These are phyloP conservation scores for Trichoderma erinaceum DNA, from an alignment of 495 filamentous ascomycete genomes.

Conservation along the genomic window DNA sequence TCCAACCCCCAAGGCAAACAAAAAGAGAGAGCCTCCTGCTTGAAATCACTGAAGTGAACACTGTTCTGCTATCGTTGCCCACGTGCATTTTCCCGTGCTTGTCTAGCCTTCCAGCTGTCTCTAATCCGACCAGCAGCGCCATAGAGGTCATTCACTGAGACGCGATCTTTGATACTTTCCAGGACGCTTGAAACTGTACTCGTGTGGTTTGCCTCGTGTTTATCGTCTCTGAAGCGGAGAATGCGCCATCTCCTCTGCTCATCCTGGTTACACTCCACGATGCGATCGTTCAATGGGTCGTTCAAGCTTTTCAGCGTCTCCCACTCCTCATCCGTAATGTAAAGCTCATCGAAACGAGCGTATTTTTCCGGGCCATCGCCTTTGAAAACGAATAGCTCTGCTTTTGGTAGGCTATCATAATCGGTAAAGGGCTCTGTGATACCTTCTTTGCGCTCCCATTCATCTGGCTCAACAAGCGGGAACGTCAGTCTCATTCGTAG, in stretches of 20 bases:
- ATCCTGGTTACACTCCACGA: slow-evolving; percentile 85
- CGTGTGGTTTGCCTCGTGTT: slow-evolving; percentile 83
- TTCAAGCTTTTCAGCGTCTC: slow-evolving; percentile 63
- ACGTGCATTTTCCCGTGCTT: background rate
- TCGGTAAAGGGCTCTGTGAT: slow-evolving; percentile 48
- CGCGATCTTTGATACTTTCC: slow-evolving; percentile 74
- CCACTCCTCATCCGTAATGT: slow-evolving; percentile 73
- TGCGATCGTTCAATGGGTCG: slow-evolving; percentile 68
- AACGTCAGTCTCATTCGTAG: slow-evolving; percentile 77
- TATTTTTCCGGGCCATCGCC: slow-evolving; percentile 53
- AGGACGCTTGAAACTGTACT: slow-evolving; percentile 72
- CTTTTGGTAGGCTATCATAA: slow-evolving; percentile 49
- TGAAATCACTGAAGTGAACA: background rate
- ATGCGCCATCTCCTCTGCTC: slow-evolving; percentile 68
- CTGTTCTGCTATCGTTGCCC: background rate
- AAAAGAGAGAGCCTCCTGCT: too few relatives aligned
- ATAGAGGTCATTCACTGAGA: slow-evolving; percentile 48
- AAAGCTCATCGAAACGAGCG: slow-evolving; percentile 55
- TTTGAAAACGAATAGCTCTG: slow-evolving; percentile 36
- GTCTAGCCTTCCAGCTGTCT: slow-evolving; percentile 15
- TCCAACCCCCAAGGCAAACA: too few relatives aligned
- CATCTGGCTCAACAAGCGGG: slow-evolving; percentile 62
- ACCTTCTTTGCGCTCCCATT: slow-evolving; percentile 57
- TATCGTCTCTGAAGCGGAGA: slow-evolving; percentile 84
- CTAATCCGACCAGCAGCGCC: slow-evolving; percentile 48